phyloP scores from a whole-genome alignment of 2,329 filamentous ascomycete species.

The Pseudopithomyces maydicus region DNA sequence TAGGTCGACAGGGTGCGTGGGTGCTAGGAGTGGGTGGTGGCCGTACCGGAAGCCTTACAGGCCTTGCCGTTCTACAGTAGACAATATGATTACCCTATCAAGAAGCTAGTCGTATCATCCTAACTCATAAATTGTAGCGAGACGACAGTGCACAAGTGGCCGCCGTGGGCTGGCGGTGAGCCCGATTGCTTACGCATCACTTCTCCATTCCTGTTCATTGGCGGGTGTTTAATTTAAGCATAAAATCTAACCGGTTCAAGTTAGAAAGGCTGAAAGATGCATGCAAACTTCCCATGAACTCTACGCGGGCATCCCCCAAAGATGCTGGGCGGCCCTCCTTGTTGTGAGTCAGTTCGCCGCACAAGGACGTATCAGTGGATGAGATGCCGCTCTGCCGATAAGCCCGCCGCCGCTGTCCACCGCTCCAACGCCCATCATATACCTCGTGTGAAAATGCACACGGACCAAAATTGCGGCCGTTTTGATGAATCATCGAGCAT shows the following conservation, averaged over 20 bases:
- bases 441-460: not conserved
- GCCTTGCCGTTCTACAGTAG: not conserved
- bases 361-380: not conserved
- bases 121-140: not conserved
- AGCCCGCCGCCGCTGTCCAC: constrained; percentile 1
- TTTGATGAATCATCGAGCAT: constrained; percentile 2
- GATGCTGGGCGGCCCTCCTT: not conserved
- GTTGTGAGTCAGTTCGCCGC: not conserved
- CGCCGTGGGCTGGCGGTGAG: not conserved
- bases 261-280: constrained; percentile 1
- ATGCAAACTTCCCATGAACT: not conserved
- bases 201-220: not conserved
- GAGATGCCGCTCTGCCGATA: not conserved
- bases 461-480: not conserved
- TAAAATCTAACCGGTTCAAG: not conserved
- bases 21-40: not conserved
- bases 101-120: not conserved
- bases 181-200: constrained; percentile 6
- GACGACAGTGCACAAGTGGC: not conserved
- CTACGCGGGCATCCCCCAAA: not conserved
- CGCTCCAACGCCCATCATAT: not conserved
- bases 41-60: not conserved
- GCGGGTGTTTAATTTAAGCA: constrained; percentile 5
- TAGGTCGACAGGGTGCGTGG: not conserved
- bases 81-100: not conserved